A percentile compares a stretch with the other conserved stretches of the same genome.
Conservation (phyloP, 352 stramenopile genomes). For the Pilasporangium apinafurcum region DNA sequence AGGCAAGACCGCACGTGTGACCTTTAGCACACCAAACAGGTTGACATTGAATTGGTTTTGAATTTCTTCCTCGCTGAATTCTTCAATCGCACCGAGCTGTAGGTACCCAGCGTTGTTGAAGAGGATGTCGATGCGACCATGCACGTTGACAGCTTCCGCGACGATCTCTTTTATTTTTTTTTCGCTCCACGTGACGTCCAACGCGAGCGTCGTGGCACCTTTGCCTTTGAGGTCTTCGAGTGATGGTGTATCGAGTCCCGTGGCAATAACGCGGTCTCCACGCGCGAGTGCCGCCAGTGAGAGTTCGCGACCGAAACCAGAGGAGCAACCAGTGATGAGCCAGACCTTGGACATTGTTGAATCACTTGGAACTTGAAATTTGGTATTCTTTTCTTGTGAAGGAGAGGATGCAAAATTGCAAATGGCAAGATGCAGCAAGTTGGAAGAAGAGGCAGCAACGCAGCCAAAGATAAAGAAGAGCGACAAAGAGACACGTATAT, state of each 20-base stretch:
- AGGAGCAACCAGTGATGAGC: slow-evolving; percentile 16
- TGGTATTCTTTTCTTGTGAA: no score
- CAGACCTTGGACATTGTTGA: slow-evolving; percentile 32
- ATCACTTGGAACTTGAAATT: no score
- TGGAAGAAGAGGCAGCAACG: no score
- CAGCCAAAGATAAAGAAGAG: no score
- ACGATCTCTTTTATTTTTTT: slow-evolving; percentile 15
- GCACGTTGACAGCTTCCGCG: slow-evolving; percentile 6
- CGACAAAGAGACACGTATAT: no score
- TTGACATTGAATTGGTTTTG: slow-evolving; percentile 30
- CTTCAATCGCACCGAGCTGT: slow-evolving; percentile 25
- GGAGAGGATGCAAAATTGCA: background rate
- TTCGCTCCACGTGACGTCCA: slow-evolving; percentile 28
- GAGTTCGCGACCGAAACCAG: slow-evolving; percentile 7
- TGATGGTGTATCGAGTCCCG: slow-evolving; percentile 12
- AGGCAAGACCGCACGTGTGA: slow-evolving; percentile 26
- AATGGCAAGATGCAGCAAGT: no score
- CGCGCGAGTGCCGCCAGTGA: slow-evolving; percentile 23
- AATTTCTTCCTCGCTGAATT: slow-evolving; percentile 26
- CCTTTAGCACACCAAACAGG: slow-evolving; percentile 27
- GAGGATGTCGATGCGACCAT: slow-evolving; percentile 31
- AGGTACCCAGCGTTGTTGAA: slow-evolving; percentile 42
- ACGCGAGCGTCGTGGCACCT: slow-evolving; percentile 18
- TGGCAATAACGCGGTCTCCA: slow-evolving; percentile 31
- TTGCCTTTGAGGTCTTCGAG: slow-evolving; percentile 19